Evolutionary conservation across 1,284 basidiomycete species (phyloP), one percentile per base, ranked within the genome.

Genomic region (Rugosomyces carneus): DNA sequence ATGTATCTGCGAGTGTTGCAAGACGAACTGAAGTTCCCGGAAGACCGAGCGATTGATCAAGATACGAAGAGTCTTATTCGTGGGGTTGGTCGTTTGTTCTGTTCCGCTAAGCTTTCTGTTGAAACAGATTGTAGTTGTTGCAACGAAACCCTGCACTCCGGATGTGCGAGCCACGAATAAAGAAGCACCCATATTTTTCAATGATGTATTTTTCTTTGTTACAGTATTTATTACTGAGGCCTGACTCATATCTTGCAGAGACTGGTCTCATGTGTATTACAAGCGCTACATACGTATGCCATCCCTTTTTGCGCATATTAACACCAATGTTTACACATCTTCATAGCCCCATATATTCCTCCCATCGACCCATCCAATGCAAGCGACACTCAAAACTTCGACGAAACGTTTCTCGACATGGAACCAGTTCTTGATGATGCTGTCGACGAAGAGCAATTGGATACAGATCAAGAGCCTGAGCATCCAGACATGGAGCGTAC

Each of bases 311-410:
- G 58, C 57, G 16, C 40, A 32, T 37, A 42, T 21, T 36, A 27
- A 35, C 4, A 24, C 26, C 26, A 9, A 21, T 29, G 2, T n/a
- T 48, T 40, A 53, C 11, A 37, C 26, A 8, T 35, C 36, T 24
- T 10, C 31, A 26, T 52, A 89, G 93, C 95, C 59, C 95, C 95
- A n/a, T 95, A 96, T 74, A 91, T 94, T 57, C 93, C 95, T 16
- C 85, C 89, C 15, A 90, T 94, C 59, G 91, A 98, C 62, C 90
- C 92, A 5, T 80, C 81, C 38, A 91, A 96, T 64, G 93, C 93
- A 55, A 86, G 84, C 60, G 95, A 99, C 76, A 95, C 91, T 53
- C 90, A 93, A 65, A 97, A 98, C 68, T 99, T 98, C 64, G 95
- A 98, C 63, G 91, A 95, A 56, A 87, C 91, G 26, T 98, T 96